Percentiles rank a stretch among this genome's conserved stretches.
These are phyloP conservation scores for Lipomyces yamanashiensis DNA, from an alignment of 805 yeast genomes.

Conservation along the genomic window DNA sequence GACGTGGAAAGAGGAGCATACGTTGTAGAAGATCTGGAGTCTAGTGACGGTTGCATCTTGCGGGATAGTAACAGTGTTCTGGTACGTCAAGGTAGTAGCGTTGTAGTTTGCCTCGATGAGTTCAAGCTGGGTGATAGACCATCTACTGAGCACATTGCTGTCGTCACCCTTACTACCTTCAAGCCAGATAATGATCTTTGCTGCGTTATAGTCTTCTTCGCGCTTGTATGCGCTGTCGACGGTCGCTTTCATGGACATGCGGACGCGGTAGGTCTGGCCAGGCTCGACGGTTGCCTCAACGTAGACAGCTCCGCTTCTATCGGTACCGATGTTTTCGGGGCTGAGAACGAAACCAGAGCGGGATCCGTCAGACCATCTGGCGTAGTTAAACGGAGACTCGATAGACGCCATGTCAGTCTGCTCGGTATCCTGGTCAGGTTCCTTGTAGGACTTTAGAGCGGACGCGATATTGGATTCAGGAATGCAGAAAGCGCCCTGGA, in stretches of 20 bases:
- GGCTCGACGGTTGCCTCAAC: not conserved
- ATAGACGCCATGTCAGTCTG: not conserved
- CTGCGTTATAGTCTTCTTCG: conserved; percentile 1
- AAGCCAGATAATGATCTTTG: not conserved
- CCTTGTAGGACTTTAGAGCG: not conserved
- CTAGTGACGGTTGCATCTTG: not conserved
- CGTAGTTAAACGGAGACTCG: conserved; percentile 2
- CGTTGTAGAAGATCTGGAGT: conserved; percentile 5
- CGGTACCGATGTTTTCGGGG: not conserved
- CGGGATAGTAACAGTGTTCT: not conserved
- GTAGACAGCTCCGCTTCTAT: conserved; percentile 10
- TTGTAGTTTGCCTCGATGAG: not conserved
- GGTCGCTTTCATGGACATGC: conserved; percentile 5
- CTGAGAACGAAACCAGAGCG: conserved; percentile 8
- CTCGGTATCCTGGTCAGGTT: not conserved
- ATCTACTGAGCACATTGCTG: not conserved
- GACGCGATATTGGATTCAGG: conserved; percentile 5
- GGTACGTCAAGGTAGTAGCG: not conserved
- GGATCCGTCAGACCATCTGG: conserved; percentile 15
- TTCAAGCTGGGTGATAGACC: conserved; percentile 6
- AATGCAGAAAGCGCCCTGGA: conserved; percentile 6
- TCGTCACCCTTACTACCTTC: not conserved
- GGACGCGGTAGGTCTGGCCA: conserved; percentile 4
- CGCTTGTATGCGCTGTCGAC: not conserved
- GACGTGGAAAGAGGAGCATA: not conserved